Conservation (phyloP, 306 rosid species). For the Arachis stenosperma region DNA sequence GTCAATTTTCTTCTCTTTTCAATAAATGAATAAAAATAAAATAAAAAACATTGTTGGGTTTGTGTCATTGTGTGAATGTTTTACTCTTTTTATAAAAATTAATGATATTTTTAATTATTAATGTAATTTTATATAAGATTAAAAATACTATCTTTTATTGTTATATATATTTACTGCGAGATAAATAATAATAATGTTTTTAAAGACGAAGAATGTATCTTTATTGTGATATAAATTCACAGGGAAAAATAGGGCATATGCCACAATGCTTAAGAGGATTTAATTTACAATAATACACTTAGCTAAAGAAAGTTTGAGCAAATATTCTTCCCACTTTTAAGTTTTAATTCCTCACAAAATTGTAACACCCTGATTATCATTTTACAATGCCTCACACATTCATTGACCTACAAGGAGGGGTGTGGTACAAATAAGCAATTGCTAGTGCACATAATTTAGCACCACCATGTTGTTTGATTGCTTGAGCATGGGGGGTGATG, state of each 20-base stretch:
- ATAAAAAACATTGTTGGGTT: no score
- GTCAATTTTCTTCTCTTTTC: background rate
- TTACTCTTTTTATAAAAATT: no score
- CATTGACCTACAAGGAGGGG: background rate
- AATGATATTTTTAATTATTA: no score
- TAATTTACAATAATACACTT: conserved; percentile 12
- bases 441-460: background rate
- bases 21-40: no score
- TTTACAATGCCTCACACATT: conserved; percentile 24
- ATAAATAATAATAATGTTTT: no score
- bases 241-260: background rate
- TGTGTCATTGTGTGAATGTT: no score
- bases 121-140: no score
- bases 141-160: no score
- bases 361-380: background rate
- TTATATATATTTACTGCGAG: no score
- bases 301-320: background rate
- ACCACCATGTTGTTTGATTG: conserved; percentile 16
- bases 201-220: no score
- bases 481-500: conserved; percentile 25
- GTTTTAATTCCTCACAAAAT: conserved; percentile 9
- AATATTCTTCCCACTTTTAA: conserved; percentile 16
- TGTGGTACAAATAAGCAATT: background rate
- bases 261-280: conserved; percentile 18
- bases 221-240: no score